Base-by-base conservation (phyloP, 345 rosid genomes). In the Aethionema arabicum region DNA sequence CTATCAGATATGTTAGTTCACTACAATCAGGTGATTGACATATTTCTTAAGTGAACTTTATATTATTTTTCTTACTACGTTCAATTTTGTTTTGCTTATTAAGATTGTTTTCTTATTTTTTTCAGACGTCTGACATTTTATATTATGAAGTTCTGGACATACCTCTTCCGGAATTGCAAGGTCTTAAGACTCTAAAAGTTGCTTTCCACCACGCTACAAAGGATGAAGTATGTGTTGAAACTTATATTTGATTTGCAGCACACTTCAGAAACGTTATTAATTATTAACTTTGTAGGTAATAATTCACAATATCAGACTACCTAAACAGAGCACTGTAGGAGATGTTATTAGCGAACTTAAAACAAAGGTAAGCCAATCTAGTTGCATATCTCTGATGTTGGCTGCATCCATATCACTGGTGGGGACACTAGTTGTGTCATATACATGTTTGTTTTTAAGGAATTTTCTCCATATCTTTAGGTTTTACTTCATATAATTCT, bases 81-180 rank as follows among this genome's bases (percentile, higher is more conserved):
- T 6, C 52, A 32, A 4, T 56, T 31, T 36, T 32, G 15, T 27
- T 32, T 56, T 77, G 42, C 49, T 74, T 36, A 47, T 14, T 52
- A 2, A 13, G 30, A 52, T 10, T 65, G 30, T 45, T 62, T 70
- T 69, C 15, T 49, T 75, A 8, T 12, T 74, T 63, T 38, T 68
- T 52, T 61, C 91, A 95, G 99, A 85, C 85, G 41, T 84, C 92
- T 56, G 97, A 90, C 70, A 86, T 95, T 53, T 77, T 95, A 82
- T 95, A 95, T 62, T 95, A 87, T 67, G 99, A 95, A 83, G 87
- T 95, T 55, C 72, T 95, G 90, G 99, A 95, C 77, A 86, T 90
- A 61, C 99, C 99, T 72, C 88, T 95, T 53, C 97, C 97, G 37
- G 97, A 93, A 74, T 66, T 90, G 75, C 95, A 90, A 82, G 96